Evolutionary conservation across 129 eudicot species (phyloP).

Genomic region (Tagetes patula): DNA sequence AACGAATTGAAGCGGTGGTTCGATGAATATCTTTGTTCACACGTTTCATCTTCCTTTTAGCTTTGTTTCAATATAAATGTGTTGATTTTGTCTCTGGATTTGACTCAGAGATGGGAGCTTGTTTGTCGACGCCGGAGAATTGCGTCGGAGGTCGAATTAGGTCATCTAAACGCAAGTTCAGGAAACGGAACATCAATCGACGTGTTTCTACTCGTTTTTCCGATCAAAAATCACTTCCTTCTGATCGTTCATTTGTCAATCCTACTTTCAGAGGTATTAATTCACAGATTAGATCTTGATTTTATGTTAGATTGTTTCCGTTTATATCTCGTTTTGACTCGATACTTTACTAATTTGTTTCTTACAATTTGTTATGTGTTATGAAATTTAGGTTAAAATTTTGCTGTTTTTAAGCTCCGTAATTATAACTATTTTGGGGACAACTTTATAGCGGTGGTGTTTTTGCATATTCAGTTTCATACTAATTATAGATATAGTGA

Average conservation of each 20-base stretch:
- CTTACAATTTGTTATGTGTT: neutral
- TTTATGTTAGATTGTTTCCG: slow-evolving; percentile 1
- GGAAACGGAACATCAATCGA: slow-evolving; percentile 42
- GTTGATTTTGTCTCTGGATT: slow-evolving; percentile 8
- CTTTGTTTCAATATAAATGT: slow-evolving; percentile 17
- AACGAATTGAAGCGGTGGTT: slow-evolving; percentile 26
- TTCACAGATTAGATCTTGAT: slow-evolving; percentile 18
- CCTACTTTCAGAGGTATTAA: slow-evolving; percentile 37
- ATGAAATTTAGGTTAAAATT: no score
- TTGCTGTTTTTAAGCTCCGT: slow-evolving; percentile 11
- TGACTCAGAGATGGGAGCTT: slow-evolving; percentile 65
- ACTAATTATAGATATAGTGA: slow-evolving; percentile 32
- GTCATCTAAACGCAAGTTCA: slow-evolving; percentile 39
- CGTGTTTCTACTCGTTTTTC: slow-evolving; percentile 54
- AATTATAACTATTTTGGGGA: slow-evolving; percentile 17
- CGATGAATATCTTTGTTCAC: slow-evolving; percentile 16
- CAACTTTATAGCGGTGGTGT: slow-evolving; percentile 26
- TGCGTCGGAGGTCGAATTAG: slow-evolving; percentile 53
- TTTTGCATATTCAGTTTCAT: slow-evolving; percentile 29
- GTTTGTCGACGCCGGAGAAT: slow-evolving; percentile 68
- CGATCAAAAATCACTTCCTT: slow-evolving; percentile 37
- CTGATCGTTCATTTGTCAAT: slow-evolving; percentile 57
- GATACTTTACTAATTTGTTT: slow-evolving; percentile 10
- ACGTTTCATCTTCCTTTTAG: slow-evolving; percentile 18
- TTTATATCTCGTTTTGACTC: slow-evolving; percentile 2